phyloP scores from a whole-genome alignment of 1,139 yeast genomes.

The Trichomonascaceae sp. region DNA sequence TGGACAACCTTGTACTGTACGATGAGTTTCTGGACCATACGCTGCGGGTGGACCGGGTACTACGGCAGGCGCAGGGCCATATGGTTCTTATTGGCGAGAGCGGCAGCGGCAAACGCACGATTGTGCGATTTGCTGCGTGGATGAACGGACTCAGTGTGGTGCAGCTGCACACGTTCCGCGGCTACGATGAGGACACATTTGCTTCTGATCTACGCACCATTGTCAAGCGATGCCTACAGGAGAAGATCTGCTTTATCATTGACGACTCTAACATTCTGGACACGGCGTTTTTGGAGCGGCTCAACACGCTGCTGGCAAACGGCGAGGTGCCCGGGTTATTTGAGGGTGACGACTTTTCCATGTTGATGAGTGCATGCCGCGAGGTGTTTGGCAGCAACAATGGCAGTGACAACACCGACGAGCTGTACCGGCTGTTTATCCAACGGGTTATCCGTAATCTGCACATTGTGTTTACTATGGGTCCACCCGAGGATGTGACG shows the following conservation, averaged over 20 bases:
- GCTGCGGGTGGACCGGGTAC: conserved; percentile 66
- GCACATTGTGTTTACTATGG: conserved; percentile 73
- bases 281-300: conserved; percentile 72
- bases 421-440: conserved; percentile 64
- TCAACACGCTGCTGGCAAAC: conserved; percentile 85
- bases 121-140: conserved; percentile 71
- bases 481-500: conserved; percentile 35
- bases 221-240: conserved; percentile 39
- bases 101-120: conserved; percentile 53
- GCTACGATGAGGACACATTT: conserved; percentile 50
- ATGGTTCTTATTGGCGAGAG: conserved; percentile 77
- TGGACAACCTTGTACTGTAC: conserved; percentile 42
- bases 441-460: conserved; percentile 54
- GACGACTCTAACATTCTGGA: conserved; percentile 74
- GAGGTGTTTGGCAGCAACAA: conserved; percentile 49
- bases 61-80: conserved; percentile 84
- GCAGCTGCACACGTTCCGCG: conserved; percentile 45
- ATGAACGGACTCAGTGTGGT: conserved; percentile 59
- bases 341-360: conserved; percentile 54
- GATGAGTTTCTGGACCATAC: conserved; percentile 66
- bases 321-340: conserved; percentile 88
- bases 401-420: conserved; percentile 46
- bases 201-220: conserved; percentile 48
- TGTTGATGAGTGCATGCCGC: conserved; percentile 43
- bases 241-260: conserved; percentile 56